Evolutionary conservation across 805 yeast species (phyloP).

Genomic region (Candida chilensis): DNA sequence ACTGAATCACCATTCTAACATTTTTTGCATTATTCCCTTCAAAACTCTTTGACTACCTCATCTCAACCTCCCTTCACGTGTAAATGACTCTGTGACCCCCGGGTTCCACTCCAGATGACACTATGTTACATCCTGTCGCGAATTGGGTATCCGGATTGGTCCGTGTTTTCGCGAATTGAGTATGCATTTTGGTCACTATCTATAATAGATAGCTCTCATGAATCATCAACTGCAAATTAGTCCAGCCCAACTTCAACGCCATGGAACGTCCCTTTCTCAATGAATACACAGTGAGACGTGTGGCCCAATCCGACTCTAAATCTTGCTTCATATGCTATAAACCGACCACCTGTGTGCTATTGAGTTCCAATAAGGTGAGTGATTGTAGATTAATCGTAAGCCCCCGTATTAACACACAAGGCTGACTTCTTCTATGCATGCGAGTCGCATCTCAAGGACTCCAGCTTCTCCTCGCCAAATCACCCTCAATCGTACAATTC

Average conservation of each 20-base stretch:
- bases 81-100: no score
- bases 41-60: no score
- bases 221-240: neutral
- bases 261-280: constrained; percentile 9
- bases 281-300: constrained; percentile 18
- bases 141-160: no score
- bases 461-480: constrained; percentile 17
- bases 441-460: constrained; percentile 22
- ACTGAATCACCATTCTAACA: no score
- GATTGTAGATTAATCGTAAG: no score
- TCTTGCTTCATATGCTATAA: constrained; percentile 29
- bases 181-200: no score
- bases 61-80: no score
- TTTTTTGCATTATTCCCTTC: no score
- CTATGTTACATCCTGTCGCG: neutral
- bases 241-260: neutral
- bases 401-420: no score
- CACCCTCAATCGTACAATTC: constrained; percentile 15
- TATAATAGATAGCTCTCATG: neutral
- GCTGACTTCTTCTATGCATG: constrained; percentile 30
- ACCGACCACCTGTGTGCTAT: constrained; percentile 24
- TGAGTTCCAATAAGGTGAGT: constrained; percentile 14
- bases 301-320: constrained; percentile 20
- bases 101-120: neutral
- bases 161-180: no score